phyloP scores from a whole-genome alignment of 495 filamentous ascomycete genomes.

The Lepraria neglecta region DNA sequence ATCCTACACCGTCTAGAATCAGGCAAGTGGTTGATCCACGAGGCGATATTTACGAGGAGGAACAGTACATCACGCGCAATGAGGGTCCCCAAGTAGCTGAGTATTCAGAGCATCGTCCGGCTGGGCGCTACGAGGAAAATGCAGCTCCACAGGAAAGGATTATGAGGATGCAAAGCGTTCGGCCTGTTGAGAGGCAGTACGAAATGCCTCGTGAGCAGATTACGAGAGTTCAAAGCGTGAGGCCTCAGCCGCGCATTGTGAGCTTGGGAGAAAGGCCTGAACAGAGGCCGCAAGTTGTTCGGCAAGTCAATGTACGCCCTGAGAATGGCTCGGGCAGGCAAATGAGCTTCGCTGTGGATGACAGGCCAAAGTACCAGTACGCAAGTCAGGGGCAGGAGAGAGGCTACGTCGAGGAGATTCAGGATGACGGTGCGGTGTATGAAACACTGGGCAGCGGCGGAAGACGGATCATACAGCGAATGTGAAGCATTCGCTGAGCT shows the following conservation, averaged over 20 bases:
- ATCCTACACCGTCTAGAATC: conserved; percentile 31
- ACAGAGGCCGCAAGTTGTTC: conserved; percentile 26
- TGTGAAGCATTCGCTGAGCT: not conserved
- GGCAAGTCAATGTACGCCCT: conserved; percentile 36
- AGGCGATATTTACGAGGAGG: conserved; percentile 15
- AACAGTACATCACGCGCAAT: conserved; percentile 14
- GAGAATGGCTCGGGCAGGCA: conserved; percentile 28
- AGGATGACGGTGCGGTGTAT: conserved; percentile 14
- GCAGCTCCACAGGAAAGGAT: conserved; percentile 48
- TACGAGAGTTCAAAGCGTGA: conserved; percentile 47
- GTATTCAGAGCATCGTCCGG: conserved; percentile 36
- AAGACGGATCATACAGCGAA: conserved; percentile 14
- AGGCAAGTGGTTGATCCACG: conserved; percentile 27
- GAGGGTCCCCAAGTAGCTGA: conserved; percentile 41
- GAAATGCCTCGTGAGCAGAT: conserved; percentile 44
- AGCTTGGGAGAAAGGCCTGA: conserved; percentile 23
- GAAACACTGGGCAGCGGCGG: conserved; percentile 14
- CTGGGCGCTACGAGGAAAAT: conserved; percentile 39
- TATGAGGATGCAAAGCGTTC: conserved; percentile 52
- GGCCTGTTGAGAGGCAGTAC: conserved; percentile 50
- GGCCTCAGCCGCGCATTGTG: conserved; percentile 36
- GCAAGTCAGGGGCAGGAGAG: conserved; percentile 19
- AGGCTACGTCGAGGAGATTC: conserved; percentile 15
- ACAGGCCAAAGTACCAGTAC: conserved; percentile 23
- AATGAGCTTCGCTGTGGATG: conserved; percentile 13